Evolutionary conservation across 2,329 filamentous ascomycete species (phyloP), one percentile per base, ranked within the genome.

Genomic region (Boeremia exigua): DNA sequence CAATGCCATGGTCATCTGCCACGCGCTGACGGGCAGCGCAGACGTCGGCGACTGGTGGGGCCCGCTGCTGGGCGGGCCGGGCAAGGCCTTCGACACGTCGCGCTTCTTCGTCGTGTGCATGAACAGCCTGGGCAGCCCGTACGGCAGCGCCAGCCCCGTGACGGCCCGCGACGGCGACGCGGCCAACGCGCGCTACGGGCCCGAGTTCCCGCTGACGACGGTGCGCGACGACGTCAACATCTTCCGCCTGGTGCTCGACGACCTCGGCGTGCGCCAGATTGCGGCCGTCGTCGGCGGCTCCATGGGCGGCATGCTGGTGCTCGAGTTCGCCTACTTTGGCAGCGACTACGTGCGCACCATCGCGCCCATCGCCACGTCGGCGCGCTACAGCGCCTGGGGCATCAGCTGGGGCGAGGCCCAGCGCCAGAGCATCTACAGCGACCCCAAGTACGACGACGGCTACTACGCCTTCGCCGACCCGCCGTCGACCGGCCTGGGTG

Each of bases 381-480:
- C 89, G 65, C 82, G 88, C 37, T 92, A 95, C 75, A 94, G 90
- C 68, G 91, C 91, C 5, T 96, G 91, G 91, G 89, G 91, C 23
- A 96, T 95, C 69, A 93, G 89, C 76, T 96, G 91, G 91, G 91
- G 90, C 37, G 91, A 95, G 74, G 91, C 91, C 3, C 91, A 96
- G 75, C 84, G 91, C 47, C 91, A 95, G 78, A 93, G 90, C 82
- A 98, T 99, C 74, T 99, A 98, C 78, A 93, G 92, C 34, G 95
- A 99, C 73, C 95, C 95, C 29, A 98, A 97, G 79, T 99, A 99
- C 75, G 92, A 97, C 59, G 93, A 98, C 70, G 95, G 95, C 39
- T 98, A 97, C 78, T 99, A 98, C 73, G 70, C 86, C 1, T 96
- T 95, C 68, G 84, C 90, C 29, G 92, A 98, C 66, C 93, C 93